phyloP scores from a whole-genome alignment of 805 yeast genomes.

The Wickerhamomyces kurtzmanii region DNA sequence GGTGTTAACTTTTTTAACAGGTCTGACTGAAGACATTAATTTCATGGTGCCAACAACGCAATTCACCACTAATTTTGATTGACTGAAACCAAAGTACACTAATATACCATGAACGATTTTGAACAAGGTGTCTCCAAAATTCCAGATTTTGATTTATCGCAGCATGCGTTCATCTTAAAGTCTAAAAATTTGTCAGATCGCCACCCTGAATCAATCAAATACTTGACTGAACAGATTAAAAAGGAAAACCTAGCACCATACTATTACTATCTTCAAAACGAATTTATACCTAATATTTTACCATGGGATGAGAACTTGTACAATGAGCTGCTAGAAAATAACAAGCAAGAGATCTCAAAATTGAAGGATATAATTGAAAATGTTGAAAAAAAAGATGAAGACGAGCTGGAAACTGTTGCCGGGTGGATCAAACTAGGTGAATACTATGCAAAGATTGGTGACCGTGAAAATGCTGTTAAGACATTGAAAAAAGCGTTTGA shows the following conservation, averaged over 20 bases:
- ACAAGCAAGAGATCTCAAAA: slow-evolving; percentile 41
- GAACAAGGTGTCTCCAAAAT: no score
- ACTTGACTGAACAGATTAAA: slow-evolving; percentile 44
- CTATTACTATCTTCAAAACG: slow-evolving; percentile 56
- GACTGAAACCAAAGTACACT: no score
- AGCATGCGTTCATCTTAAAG: slow-evolving; percentile 58
- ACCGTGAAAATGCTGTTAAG: slow-evolving; percentile 55
- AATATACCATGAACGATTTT: no score
- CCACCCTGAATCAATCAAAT: slow-evolving; percentile 32
- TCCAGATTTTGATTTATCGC: slow-evolving; percentile 81
- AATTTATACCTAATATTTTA: slow-evolving; percentile 26
- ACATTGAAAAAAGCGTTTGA: slow-evolving; percentile 68
- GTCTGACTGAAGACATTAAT: no score
- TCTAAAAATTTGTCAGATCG: slow-evolving; percentile 24
- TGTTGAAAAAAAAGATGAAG: slow-evolving; percentile 60
- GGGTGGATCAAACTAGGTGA: slow-evolving; percentile 79
- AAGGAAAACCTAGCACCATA: slow-evolving; percentile 71
- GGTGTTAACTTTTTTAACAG: no score
- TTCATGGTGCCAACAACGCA: no score
- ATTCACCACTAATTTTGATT: no score
- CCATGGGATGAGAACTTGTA: slow-evolving; percentile 56
- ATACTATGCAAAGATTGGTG: slow-evolving; percentile 80
- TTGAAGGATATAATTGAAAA: slow-evolving; percentile 33
- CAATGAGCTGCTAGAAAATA: slow-evolving; percentile 36
- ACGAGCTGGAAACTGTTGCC: slow-evolving; percentile 73